These are phyloP conservation scores for Malus sieversii DNA, from an alignment of 306 rosid species.

Conservation along the genomic window DNA sequence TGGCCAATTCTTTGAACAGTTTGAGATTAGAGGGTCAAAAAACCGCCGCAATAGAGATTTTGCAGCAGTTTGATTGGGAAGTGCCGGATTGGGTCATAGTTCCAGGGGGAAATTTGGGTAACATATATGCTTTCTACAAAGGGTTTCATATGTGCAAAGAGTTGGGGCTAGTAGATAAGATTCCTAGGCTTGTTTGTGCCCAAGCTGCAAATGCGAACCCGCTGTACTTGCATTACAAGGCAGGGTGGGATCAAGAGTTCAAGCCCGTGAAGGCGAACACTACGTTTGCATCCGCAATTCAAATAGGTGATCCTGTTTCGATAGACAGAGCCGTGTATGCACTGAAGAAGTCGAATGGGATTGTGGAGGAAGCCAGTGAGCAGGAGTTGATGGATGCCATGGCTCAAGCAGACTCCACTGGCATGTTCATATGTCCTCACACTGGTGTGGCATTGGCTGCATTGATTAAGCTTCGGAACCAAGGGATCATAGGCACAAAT, in stretches of 20 bases:
- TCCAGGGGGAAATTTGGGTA: constrained; percentile 75
- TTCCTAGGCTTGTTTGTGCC: constrained; percentile 90
- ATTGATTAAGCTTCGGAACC: constrained; percentile 57
- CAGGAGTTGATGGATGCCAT: constrained; percentile 81
- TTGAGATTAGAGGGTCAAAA: constrained; percentile 79
- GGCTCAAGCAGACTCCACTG: constrained; percentile 79
- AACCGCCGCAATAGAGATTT: constrained; percentile 76
- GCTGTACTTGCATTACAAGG: constrained; percentile 50
- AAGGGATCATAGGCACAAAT: constrained; percentile 53
- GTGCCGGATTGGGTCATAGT: constrained; percentile 89
- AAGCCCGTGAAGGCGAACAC: constrained; percentile 49
- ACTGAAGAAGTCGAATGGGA: constrained; percentile 56
- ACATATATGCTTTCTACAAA: constrained; percentile 80
- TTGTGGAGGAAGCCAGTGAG: constrained; percentile 91
- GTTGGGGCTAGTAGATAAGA: constrained; percentile 65
- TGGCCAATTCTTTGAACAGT: constrained; percentile 65
- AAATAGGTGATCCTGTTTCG: constrained; percentile 84
- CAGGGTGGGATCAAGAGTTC: constrained; percentile 64
- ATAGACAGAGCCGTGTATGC: constrained; percentile 82
- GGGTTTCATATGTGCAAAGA: constrained; percentile 78
- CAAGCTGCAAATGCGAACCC: constrained; percentile 88
- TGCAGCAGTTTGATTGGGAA: constrained; percentile 84
- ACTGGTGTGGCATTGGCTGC: constrained; percentile 93
- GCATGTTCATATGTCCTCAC: constrained; percentile 88
- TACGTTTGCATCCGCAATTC: constrained; percentile 76